Conservation (phyloP, 129 eudicot genomes). For the Helianthus tuberosus region DNA sequence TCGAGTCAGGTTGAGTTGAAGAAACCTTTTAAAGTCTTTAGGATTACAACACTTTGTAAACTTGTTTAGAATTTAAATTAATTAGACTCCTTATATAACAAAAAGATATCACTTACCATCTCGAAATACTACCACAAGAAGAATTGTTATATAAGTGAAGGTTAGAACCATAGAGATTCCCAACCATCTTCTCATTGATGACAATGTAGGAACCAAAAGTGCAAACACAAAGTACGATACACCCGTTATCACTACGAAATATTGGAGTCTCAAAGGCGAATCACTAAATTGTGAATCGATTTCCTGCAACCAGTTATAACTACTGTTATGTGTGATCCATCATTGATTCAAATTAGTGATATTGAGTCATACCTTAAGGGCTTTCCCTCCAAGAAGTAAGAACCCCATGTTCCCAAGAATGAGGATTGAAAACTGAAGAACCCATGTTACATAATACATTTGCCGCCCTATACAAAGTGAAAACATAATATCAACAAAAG, state of each 20-base stretch:
- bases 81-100: neutral
- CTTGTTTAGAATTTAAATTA: neutral
- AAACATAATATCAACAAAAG: neutral
- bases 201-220: conserved; percentile 46
- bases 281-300: conserved; percentile 47
- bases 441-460: conserved; percentile 50
- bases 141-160: conserved; percentile 48
- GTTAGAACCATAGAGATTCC: conserved; percentile 48
- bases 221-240: conserved; percentile 44
- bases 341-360: neutral
- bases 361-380: conserved; percentile 45
- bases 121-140: conserved; percentile 31
- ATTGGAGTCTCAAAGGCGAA: conserved; percentile 52
- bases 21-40: neutral
- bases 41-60: neutral
- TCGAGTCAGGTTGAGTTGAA: neutral
- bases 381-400: conserved; percentile 59
- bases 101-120: conserved; percentile 41
- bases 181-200: conserved; percentile 62
- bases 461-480: conserved; percentile 37
- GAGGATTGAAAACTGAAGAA: conserved; percentile 49
- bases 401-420: conserved; percentile 59
- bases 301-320: conserved; percentile 36
- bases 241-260: conserved; percentile 51
- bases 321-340: neutral